These are phyloP conservation scores for Verbena officinalis DNA, from an alignment of 257 asterid species.

Conservation along the genomic window DNA sequence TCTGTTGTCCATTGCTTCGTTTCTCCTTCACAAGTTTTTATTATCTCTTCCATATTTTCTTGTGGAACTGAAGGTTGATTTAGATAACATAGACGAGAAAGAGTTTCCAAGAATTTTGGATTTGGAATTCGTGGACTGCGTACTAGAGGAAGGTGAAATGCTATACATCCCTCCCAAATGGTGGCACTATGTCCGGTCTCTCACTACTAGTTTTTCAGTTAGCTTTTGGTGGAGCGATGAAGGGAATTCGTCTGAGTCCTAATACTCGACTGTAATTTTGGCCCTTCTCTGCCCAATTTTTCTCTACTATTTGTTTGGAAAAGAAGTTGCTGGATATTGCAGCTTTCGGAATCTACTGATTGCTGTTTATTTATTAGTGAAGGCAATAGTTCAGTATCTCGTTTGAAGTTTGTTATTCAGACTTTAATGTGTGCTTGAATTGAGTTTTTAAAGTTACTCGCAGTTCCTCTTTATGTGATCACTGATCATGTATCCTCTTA, in stretches of 20 bases:
- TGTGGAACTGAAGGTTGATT: constrained; percentile 76
- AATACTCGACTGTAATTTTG: constrained; percentile 8
- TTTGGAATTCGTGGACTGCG: constrained; percentile 83
- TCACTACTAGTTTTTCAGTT: constrained; percentile 89
- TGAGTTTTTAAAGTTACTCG: not conserved
- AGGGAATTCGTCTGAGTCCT: constrained; percentile 31
- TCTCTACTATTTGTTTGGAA: constrained; percentile 10
- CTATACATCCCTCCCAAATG: constrained; percentile 97
- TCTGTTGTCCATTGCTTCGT: too few relatives aligned
- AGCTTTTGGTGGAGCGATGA: constrained; percentile 94
- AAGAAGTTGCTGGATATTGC: constrained; percentile 22
- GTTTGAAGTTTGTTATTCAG: constrained; percentile 10
- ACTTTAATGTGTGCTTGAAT: constrained; percentile 12
- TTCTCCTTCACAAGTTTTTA: too few relatives aligned
- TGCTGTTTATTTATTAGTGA: constrained; percentile 10
- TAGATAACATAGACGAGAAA: constrained; percentile 66
- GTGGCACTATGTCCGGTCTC: constrained; percentile 99
- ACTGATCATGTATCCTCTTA: too few relatives aligned
- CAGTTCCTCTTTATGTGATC: too few relatives aligned
- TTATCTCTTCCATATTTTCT: not conserved
- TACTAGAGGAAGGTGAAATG: constrained; percentile 98
- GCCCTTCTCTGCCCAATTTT: constrained; percentile 9
- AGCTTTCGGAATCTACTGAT: constrained; percentile 19
- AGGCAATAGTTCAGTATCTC: constrained; percentile 15
- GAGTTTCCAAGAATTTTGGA: constrained; percentile 67